Base-by-base conservation (phyloP, 2,329 filamentous ascomycete species). In the Laburnicola sp. region DNA sequence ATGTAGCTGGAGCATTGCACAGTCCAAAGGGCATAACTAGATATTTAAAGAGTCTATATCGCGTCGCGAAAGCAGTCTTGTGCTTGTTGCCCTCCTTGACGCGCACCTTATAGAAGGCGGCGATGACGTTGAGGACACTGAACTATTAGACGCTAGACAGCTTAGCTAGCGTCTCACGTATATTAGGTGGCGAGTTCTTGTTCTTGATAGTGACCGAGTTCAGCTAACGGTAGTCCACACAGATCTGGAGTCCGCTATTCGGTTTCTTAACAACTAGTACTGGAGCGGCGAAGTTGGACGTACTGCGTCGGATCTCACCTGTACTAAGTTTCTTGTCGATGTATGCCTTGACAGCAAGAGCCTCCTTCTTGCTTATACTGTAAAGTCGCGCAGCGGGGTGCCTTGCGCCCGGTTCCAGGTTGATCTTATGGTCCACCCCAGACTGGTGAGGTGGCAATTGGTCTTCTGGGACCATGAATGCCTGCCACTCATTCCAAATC, bases 191-290 rank as follows among this genome's bases (percentile, higher is more conserved):
- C 2, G 58, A 55, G 51, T 71, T 71, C 1, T 58, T 43, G 50
- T 75, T 62, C 56, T 75, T 73, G 25, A 64, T 61, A 3, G 62
- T 74, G n/a, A 73, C 51, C 0, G 52, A 50, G 44, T 76, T 76
- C 0, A 76, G 54, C 0, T 31, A 52, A 44, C 60, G 41, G 54
- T 75, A 77, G 50, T 76, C 60, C 4, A 75, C 57, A 56, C 56
- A 75, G 36, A 76, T 45, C 21, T 57, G 51, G 6, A 71, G 46
- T 6, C 50, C 57, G 2, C 64, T 53, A 41, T 65, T 59, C 4
- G 61, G 61, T 54, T 74, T 6, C 16, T 16, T 16, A 16, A 16
- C 16, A 16, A 16, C 16, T 16, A 16, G 16, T 16, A 16, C 16
- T 16, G 58, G 66, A 2, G 51, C 9, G 9, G 41, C 50, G 22